phyloP scores from a whole-genome alignment of 768 basidiomycete genomes.

The Calocybe gangraenosa region DNA sequence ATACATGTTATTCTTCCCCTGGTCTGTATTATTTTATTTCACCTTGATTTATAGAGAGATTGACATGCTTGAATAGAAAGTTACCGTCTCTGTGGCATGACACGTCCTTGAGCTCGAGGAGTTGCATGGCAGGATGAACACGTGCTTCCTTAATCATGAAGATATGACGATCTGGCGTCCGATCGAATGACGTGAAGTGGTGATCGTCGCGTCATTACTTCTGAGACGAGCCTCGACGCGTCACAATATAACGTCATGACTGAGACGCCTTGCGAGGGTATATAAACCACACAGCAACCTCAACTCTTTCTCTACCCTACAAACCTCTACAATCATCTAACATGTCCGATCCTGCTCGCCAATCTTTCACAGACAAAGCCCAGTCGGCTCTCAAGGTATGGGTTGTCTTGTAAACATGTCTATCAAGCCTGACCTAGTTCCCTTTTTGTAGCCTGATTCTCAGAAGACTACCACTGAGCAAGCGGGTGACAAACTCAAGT shows the following conservation, averaged over 20 bases:
- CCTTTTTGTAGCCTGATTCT: slow-evolving; percentile 44
- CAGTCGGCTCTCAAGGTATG: slow-evolving; percentile 47
- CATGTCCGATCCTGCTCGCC: slow-evolving; percentile 57
- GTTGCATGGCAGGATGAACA: slow-evolving; percentile 9
- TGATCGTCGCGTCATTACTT: neutral
- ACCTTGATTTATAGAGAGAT: slow-evolving; percentile 59
- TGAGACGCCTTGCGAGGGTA: neutral
- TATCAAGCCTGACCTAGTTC: neutral
- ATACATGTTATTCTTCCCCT: no score
- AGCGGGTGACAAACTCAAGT: slow-evolving; percentile 43
- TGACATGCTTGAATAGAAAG: slow-evolving; percentile 56
- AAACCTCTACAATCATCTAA: slow-evolving; percentile 11
- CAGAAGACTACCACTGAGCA: slow-evolving; percentile 55
- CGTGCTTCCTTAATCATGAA: neutral
- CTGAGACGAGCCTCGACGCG: neutral
- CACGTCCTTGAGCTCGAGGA: slow-evolving; percentile 54
- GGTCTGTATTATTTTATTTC: no score
- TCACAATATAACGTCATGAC: slow-evolving; percentile 1
- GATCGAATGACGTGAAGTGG: no score
- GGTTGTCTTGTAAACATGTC: neutral
- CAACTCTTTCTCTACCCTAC: neutral
- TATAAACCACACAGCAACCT: neutral
- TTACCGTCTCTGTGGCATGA: slow-evolving; percentile 43
- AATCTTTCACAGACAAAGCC: slow-evolving; percentile 58
- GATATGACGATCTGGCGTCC: neutral